These are phyloP conservation scores for Fusarium buxicola DNA, from an alignment of 2,329 filamentous ascomycete species.

Conservation along the genomic window DNA sequence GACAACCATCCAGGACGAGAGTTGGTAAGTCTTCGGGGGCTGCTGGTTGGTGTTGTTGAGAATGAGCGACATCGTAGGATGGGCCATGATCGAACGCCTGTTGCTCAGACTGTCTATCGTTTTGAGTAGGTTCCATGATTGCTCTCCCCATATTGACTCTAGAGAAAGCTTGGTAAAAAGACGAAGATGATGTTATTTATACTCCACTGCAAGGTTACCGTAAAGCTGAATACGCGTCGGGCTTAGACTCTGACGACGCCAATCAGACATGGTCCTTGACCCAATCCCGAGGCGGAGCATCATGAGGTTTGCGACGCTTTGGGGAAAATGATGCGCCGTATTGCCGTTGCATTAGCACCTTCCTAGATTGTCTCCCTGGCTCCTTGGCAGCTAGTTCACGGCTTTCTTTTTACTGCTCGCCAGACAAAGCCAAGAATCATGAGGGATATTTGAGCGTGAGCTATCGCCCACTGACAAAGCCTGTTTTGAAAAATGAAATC, in stretches of 20 bases:
- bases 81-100: constrained; percentile 4
- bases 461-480: too few relatives aligned
- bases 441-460: too few relatives aligned
- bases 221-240: too few relatives aligned
- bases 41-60: constrained; percentile 3
- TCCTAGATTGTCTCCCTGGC: background rate
- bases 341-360: background rate
- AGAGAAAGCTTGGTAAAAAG: background rate
- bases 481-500: too few relatives aligned
- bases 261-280: background rate
- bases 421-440: background rate
- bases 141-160: background rate
- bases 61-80: constrained; percentile 8
- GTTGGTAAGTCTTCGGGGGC: constrained; percentile 30
- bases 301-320: background rate
- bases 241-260: background rate
- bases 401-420: background rate
- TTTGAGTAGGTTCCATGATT: background rate
- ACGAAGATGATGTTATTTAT: background rate
- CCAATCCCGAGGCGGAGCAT: background rate
- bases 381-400: background rate
- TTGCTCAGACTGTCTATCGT: background rate
- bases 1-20: constrained; percentile 37
- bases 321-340: background rate
- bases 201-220: too few relatives aligned